A percentile compares a stretch with the other conserved stretches of the same genome.
Conservation (phyloP, 768 basidiomycete genomes). For the Asterophora lycoperdoides region DNA sequence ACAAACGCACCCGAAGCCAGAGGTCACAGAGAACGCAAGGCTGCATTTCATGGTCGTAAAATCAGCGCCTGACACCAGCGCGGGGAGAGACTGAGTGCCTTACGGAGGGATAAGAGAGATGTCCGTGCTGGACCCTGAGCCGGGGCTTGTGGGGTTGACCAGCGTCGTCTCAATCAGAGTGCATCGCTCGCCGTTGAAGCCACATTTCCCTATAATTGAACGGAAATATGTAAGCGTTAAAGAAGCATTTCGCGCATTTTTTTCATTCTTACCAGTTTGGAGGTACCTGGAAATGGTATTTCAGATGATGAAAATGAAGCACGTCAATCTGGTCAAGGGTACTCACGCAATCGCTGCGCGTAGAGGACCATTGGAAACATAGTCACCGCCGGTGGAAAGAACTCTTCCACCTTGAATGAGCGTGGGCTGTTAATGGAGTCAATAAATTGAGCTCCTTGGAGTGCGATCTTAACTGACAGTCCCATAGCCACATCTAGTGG, state of each 20-base stretch:
- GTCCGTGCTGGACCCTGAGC: constrained; percentile 31
- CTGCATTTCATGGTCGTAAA: constrained; percentile 20
- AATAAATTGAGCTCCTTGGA: background rate
- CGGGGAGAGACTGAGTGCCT: constrained; percentile 17
- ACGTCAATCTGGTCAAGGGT: background rate
- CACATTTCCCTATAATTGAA: constrained; percentile 26
- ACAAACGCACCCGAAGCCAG: constrained; percentile 33
- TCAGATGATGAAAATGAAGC: background rate
- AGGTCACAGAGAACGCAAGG: constrained; percentile 35
- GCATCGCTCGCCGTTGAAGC: constrained; percentile 37
- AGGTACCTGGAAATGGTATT: constrained; percentile 21
- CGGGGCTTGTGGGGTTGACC: constrained; percentile 26
- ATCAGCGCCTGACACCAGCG: background rate
- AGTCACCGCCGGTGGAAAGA: constrained; percentile 28
- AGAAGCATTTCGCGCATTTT: background rate
- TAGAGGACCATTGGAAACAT: constrained; percentile 25
- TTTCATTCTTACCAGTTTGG: constrained; percentile 21
- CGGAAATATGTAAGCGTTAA: background rate
- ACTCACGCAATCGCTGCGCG: constrained; percentile 33
- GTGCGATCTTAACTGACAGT: constrained; percentile 21
- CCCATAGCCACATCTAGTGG: constrained; percentile 28
- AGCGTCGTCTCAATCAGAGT: constrained; percentile 36
- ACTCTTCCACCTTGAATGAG: constrained; percentile 26
- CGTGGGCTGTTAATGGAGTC: constrained; percentile 19
- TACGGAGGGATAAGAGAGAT: constrained; percentile 39